Percentiles rank a stretch among this genome's conserved stretches.
Conservation (phyloP, 345 rosid species). For the Syzygium aromaticum region DNA sequence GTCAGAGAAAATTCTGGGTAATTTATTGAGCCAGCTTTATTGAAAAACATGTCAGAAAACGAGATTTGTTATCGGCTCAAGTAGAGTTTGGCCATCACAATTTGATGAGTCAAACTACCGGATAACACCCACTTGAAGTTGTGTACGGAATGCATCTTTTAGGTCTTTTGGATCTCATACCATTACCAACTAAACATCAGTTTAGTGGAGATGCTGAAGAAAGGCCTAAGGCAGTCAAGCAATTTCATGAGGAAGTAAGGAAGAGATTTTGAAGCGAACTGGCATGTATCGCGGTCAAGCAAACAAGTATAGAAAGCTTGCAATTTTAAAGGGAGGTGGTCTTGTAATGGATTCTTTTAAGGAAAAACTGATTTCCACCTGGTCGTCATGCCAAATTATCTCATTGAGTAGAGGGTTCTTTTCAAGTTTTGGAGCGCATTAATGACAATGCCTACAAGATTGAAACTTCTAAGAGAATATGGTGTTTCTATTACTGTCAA, state of each 20-base stretch:
- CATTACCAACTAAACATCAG: no score
- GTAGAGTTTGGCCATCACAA: no score
- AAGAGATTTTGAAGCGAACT: not conserved
- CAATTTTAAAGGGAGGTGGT: not conserved
- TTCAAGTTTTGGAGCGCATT: not conserved
- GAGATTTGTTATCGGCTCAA: no score
- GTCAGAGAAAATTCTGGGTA: no score
- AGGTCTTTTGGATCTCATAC: no score
- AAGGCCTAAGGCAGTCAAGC: not conserved
- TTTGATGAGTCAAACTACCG: no score
- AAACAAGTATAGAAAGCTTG: not conserved
- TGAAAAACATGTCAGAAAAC: no score
- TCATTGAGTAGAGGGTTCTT: not conserved
- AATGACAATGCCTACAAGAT: not conserved
- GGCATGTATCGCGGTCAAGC: not conserved
- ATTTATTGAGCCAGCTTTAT: no score
- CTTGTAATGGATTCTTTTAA: no score
- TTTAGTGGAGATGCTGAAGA: no score
- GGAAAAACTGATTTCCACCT: not conserved
- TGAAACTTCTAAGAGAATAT: not conserved
- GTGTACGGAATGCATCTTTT: no score
- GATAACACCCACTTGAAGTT: no score
- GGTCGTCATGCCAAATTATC: not conserved
- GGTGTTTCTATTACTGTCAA: not conserved
- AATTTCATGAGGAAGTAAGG: not conserved